A percentile compares a stretch with the other conserved stretches of the same genome.
Evolutionary conservation across 495 filamentous ascomycete species (phyloP).

Genomic region (Hamigera avellanea): DNA sequence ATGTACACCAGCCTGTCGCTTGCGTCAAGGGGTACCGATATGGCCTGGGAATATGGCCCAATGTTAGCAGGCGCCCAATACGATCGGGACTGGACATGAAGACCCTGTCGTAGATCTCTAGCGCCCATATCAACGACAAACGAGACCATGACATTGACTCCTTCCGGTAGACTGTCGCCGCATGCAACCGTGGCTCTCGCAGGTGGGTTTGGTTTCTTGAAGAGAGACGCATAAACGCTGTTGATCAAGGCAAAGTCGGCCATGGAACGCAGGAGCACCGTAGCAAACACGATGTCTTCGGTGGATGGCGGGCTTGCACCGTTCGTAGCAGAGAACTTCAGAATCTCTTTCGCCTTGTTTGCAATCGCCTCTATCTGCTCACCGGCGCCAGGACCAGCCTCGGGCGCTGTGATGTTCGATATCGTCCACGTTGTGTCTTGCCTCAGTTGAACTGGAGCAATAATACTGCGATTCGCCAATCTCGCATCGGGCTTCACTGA

Average conservation of each 20-base stretch:
- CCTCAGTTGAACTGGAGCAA: conserved; percentile 9
- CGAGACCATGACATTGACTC: conserved; percentile 50
- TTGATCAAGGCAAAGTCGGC: conserved; percentile 65
- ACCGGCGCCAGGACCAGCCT: conserved; percentile 22
- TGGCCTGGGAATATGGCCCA: conserved; percentile 90
- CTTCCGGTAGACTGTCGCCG: conserved; percentile 46
- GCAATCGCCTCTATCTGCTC: conserved; percentile 37
- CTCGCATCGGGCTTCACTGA: background rate
- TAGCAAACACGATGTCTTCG: conserved; percentile 57
- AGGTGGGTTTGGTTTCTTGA: conserved; percentile 69
- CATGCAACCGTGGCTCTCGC: conserved; percentile 74
- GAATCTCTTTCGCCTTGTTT: conserved; percentile 20
- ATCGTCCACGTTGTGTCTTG: conserved; percentile 23
- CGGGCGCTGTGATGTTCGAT: conserved; percentile 32
- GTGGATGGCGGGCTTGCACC: conserved; percentile 15
- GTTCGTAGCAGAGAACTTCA: conserved; percentile 10
- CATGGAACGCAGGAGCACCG: conserved; percentile 72
- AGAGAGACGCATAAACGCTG: conserved; percentile 53
- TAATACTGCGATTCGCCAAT: background rate
- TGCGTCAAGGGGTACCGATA: conserved; percentile 40
- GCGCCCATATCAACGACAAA: conserved; percentile 30
- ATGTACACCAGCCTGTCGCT: conserved; percentile 40
- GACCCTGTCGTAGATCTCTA: conserved; percentile 32
- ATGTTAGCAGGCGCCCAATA: conserved; percentile 99
- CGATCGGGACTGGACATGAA: conserved; percentile 87